Evolutionary conservation across 305 asterid genomes (phyloP), one percentile per base, ranked within the genome.

Genomic region (Fraxinus dipetala): DNA sequence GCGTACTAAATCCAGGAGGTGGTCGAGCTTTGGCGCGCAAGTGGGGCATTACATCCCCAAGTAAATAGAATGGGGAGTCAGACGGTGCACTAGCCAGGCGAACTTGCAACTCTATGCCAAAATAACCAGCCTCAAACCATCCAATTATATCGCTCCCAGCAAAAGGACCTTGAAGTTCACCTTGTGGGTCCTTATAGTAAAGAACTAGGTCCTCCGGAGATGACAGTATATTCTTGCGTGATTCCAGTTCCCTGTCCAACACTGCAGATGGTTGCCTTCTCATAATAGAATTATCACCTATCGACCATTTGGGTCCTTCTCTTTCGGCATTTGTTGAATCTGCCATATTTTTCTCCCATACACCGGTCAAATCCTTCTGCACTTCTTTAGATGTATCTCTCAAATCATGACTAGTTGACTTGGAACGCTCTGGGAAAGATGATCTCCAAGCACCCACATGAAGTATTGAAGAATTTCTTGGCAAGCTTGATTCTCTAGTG

Each of bases 41-140:
- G 83, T 92, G 98, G 45, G 98, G 98, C 98, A 93, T 92, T 82
- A 92, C 92, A 87, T 93, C 95, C 54, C 98, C 98, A 79, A 93
- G 97, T 48, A 79, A 80, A 80, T 89, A 77, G 87, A 90, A 93
- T 45, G 95, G 95, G 18, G 90, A 85, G 70, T 91, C 93, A 34
- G 87, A 82, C 0, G 92, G 90, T 77, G 95, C 89, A 83, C 85
- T 76, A 75, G 93, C 94, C 78, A 89, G 77, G 20, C 94, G 95
- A 65, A 93, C 98, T 85, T 84, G 90, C 89, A 93, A 90, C 34
- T 93, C 98, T 38, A 93, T 86, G 82, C 98, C 98, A 90, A 93
- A 93, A 84, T 93, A 93, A 51, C 95, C 97, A 43, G 92, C 91
- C 86, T 93, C 98, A 84, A 92, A 92, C 98, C 98, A 93, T 61